A percentile compares a stretch with the other conserved stretches of the same genome.
These are phyloP conservation scores for Backusella tarrabulga DNA, from an alignment of 192 early-diverging fungal genomes.

Conservation along the genomic window DNA sequence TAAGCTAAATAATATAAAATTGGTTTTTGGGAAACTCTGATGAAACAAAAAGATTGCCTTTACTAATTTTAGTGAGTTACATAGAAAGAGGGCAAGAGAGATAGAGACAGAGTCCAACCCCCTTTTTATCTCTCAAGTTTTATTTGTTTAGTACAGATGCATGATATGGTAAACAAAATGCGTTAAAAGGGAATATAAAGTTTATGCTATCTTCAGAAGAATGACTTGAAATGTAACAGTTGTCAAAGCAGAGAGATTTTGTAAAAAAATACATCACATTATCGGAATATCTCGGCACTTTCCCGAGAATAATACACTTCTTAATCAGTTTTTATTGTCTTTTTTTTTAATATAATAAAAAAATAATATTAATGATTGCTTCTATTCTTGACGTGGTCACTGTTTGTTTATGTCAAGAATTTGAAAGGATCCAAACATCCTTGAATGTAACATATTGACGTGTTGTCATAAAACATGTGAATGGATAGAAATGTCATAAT, in stretches of 20 bases:
- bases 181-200: not conserved
- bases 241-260: not conserved
- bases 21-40: not conserved
- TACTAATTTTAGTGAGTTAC: not conserved
- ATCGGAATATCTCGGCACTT: not conserved
- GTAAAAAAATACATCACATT: not conserved
- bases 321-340: not conserved
- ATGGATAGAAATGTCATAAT: not conserved
- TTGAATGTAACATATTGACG: conserved; percentile 8
- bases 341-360: not conserved
- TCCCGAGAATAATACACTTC: not conserved
- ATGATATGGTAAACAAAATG: conserved; percentile 4
- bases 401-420: conserved; percentile 7
- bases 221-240: not conserved
- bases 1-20: too few relatives aligned
- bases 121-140: not conserved
- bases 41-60: not conserved
- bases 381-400: not conserved
- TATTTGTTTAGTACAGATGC: conserved; percentile 6
- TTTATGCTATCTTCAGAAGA: conserved; percentile 5
- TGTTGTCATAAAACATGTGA: conserved; percentile 6
- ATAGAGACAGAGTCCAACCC: not conserved
- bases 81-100: not conserved
- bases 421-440: not conserved
- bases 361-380: not conserved